Percentiles rank a stretch among this genome's conserved stretches.
Conservation (phyloP, 352 stramenopile genomes). For the Phytophthora colocasiae region DNA sequence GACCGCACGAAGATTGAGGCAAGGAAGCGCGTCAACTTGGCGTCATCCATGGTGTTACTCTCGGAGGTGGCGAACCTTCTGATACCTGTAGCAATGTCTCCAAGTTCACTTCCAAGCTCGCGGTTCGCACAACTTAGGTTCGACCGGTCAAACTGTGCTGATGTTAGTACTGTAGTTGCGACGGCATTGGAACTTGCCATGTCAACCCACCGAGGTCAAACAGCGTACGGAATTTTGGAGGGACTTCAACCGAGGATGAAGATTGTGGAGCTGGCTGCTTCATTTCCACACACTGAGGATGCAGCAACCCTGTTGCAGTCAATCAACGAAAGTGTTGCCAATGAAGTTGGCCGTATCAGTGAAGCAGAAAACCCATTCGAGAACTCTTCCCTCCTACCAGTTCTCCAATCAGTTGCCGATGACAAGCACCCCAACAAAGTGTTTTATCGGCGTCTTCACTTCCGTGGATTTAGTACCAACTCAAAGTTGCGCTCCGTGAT, state of each 20-base stretch:
- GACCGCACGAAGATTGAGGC: conserved; percentile 72
- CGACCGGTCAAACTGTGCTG: conserved; percentile 37
- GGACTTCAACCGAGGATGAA: conserved; percentile 63
- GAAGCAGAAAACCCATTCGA: conserved; percentile 24
- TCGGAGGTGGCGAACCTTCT: conserved; percentile 65
- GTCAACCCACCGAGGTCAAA: conserved; percentile 42
- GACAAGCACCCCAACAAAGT: conserved; percentile 22
- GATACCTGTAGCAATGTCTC: conserved; percentile 60
- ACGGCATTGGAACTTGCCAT: conserved; percentile 63
- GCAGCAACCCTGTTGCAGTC: conserved; percentile 40
- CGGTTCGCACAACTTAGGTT: conserved; percentile 40
- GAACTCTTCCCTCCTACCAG: conserved; percentile 55
- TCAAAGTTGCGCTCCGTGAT: conserved; percentile 37
- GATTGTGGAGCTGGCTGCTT: conserved; percentile 57
- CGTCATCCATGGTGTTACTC: conserved; percentile 64
- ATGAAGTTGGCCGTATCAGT: conserved; percentile 21
- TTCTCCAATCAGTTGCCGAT: conserved; percentile 13
- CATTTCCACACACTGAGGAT: conserved; percentile 46
- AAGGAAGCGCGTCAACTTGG: conserved; percentile 67
- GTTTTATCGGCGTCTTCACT: conserved; percentile 54
- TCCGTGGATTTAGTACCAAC: conserved; percentile 54
- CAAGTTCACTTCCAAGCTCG: conserved; percentile 32
- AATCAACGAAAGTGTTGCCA: conserved; percentile 24
- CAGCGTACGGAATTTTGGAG: conserved; percentile 55
- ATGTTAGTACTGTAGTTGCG: conserved; percentile 46